A percentile compares a stretch with the other conserved stretches of the same genome.
phyloP scores from a whole-genome alignment of 164 flowering plant species.

The Annona cherimola region DNA sequence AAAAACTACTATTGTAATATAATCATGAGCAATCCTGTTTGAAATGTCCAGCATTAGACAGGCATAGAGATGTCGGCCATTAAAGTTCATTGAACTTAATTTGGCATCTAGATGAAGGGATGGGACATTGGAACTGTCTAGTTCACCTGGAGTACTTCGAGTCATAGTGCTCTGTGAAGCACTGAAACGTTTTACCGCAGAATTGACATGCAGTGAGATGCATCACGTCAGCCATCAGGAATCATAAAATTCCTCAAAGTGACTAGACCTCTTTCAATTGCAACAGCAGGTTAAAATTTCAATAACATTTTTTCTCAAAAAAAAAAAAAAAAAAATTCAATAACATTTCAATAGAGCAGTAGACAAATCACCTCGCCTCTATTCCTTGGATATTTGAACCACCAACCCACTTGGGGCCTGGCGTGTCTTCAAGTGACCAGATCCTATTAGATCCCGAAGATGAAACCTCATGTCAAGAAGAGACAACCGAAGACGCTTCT shows the following conservation, averaged over 20 bases:
- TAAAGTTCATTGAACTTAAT: background rate
- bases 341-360: background rate
- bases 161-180: background rate
- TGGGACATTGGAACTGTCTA: background rate
- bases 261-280: background rate
- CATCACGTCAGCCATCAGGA: background rate
- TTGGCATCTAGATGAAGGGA: background rate
- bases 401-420: constrained; percentile 69
- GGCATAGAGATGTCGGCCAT: background rate
- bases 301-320: too few species aligned
- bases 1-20: too few species aligned
- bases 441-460: constrained; percentile 84
- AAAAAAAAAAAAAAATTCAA: too few species aligned
- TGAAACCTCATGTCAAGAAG: constrained; percentile 93
- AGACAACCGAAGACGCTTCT: constrained; percentile 68
- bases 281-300: background rate
- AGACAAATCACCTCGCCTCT: constrained; percentile 8
- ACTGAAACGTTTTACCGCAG: background rate
- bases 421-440: constrained; percentile 71
- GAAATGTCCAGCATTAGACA: background rate
- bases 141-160: background rate
- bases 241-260: background rate
- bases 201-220: background rate
- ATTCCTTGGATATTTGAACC: constrained; percentile 67
- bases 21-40: too few species aligned